phyloP scores from a whole-genome alignment of 192 early-diverging fungal species.

The Linnemannia zychae region DNA sequence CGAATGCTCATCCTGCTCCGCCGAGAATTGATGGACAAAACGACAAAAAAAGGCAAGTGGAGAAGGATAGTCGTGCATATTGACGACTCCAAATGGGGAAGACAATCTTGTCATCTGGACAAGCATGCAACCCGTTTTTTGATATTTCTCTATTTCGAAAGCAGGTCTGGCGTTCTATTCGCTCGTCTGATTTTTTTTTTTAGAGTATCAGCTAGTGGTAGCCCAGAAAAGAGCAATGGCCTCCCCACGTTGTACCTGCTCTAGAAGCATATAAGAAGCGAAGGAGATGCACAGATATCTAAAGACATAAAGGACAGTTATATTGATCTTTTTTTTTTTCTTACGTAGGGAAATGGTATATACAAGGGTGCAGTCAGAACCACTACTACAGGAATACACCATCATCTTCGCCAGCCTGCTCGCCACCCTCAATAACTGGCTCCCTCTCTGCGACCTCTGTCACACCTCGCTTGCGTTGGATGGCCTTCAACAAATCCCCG shows the following conservation, averaged over 20 bases:
- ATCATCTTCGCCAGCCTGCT: neutral
- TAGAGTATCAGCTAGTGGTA: no score
- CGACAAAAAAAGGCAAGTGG: neutral
- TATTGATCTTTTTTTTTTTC: neutral
- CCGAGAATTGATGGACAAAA: neutral
- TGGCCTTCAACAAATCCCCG: conserved; percentile 17
- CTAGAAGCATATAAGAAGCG: no score
- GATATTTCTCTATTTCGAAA: neutral
- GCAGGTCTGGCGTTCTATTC: neutral
- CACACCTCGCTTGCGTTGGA: conserved; percentile 26
- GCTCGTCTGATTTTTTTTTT: no score
- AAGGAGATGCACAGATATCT: neutral
- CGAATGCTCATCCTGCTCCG: neutral
- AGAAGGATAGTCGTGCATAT: neutral
- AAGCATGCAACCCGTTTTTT: neutral
- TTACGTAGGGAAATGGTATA: neutral
- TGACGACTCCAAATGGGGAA: conserved; percentile 6
- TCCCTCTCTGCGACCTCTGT: neutral
- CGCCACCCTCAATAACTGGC: neutral
- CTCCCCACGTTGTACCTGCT: no score
- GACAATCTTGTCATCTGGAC: neutral
- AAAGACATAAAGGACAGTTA: neutral
- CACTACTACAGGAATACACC: conserved; percentile 20
- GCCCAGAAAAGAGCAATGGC: no score
- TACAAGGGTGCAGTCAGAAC: neutral